These are phyloP conservation scores for Chaetomium sp. DNA, from an alignment of 2,329 filamentous ascomycete genomes.

Conservation along the genomic window DNA sequence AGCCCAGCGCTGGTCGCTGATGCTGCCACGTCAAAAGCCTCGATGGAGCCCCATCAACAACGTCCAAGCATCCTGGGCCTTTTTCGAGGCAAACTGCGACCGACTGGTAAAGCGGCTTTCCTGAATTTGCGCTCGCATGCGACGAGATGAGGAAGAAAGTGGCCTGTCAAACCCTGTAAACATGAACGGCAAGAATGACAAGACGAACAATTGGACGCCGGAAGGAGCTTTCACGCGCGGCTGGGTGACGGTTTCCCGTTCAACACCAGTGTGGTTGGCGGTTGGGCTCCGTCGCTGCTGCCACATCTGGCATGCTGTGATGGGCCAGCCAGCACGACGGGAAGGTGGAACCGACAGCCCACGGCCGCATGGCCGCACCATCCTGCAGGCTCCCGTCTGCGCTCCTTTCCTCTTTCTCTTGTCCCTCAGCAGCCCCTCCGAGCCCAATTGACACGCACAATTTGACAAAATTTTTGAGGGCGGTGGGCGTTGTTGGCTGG, in stretches of 20 bases:
- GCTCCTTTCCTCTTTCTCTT: too few relatives aligned
- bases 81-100: slow-evolving; percentile 12
- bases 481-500: not conserved
- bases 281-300: slow-evolving; percentile 15
- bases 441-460: slow-evolving; percentile 22
- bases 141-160: not conserved
- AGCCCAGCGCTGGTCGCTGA: slow-evolving; percentile 17
- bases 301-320: slow-evolving; percentile 17
- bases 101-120: slow-evolving; percentile 15
- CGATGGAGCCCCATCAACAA: slow-evolving; percentile 14
- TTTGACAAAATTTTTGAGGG: slow-evolving; percentile 11
- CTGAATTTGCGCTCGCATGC: not conserved
- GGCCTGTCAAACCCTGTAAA: not conserved
- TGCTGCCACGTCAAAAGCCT: slow-evolving; percentile 24
- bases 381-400: not conserved
- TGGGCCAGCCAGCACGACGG: slow-evolving; percentile 11
- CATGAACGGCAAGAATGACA: not conserved
- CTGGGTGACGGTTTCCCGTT: too few relatives aligned
- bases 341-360: not conserved
- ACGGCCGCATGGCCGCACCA: not conserved
- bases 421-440: slow-evolving; percentile 1
- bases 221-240: too few relatives aligned
- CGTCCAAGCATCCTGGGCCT: slow-evolving; percentile 11
- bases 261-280: slow-evolving; percentile 1
- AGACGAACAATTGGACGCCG: not conserved